Base-by-base conservation (phyloP, 78 protist genomes). In the Planoprotostelium fungivorum region DNA sequence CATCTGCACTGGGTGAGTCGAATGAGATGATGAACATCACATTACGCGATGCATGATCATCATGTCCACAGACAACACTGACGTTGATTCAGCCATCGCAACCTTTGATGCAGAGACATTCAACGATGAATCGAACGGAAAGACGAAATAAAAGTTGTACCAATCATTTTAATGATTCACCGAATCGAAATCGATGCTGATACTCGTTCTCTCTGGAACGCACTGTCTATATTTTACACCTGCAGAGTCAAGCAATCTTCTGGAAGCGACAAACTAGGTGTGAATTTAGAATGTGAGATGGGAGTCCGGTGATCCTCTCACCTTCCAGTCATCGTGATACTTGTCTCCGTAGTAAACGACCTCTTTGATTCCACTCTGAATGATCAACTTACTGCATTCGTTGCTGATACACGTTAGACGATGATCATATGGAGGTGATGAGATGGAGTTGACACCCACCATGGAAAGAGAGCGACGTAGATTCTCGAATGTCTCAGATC, bases 361-460 rank as follows among this genome's bases (percentile, higher is more conserved):
- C 51, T 94, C 36, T 0, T 35, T 84, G 88, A 91, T 91, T 28
- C 96, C 96, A 36, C 89, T 37, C 89, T 94, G 97, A 34, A 96
- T 94, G 90, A 96, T 94, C 31, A 94, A 38, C 92, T 96, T 96
- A 35, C 96, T 91, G 85, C 96, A 94, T 35, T 96, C 95, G 83
- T 51, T 51, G 73, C 73, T 51, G 73, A 5, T 5, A 25, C 73
- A 51, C 16, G 73, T 51, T 51, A 51, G 16, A n/a, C n/a, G n/a
- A n/a, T n/a, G n/a, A n/a, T n/a, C n/a, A n/a, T n/a, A n/a, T n/a
- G 31, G 73, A 25, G 5, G 73, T 51, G 73, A 5, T 51, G 73
- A 51, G 73, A 16, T 25, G 16, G 73, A 25, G 16, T 51, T 51
- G 73, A 25, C 16, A n/a, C n/a, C n/a, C n/a, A 94, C 94, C 96